These are phyloP conservation scores for Quercus glauca DNA, from an alignment of 306 rosid genomes.

Conservation along the genomic window DNA sequence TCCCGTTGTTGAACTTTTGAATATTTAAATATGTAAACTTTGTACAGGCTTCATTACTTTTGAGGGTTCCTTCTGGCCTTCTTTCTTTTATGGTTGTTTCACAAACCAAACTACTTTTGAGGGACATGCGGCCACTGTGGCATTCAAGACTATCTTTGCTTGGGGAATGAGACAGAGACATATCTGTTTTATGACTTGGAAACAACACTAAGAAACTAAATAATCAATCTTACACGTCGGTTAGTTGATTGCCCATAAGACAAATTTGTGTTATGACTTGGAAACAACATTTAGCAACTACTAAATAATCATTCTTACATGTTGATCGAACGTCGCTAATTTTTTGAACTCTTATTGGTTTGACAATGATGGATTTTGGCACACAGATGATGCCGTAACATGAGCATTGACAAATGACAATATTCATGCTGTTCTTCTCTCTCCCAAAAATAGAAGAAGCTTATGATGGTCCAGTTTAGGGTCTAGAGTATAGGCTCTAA, in stretches of 20 bases:
- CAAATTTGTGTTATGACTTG: background rate
- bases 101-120: background rate
- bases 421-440: background rate
- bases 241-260: background rate
- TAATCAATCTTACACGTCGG: background rate
- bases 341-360: background rate
- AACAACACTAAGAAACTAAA: background rate
- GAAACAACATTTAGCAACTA: background rate
- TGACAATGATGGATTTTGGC: background rate
- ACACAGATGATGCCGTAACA: background rate
- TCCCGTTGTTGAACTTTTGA: too few species aligned
- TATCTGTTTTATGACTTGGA: background rate
- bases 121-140: background rate
- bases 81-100: background rate
- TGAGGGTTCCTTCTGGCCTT: background rate
- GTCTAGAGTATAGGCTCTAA: background rate
- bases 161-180: background rate
- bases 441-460: too few species aligned
- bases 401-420: background rate
- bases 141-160: background rate
- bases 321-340: background rate
- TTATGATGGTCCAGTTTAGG: too few species aligned
- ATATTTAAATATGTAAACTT: too few species aligned
- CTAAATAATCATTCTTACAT: background rate
- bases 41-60: background rate